Percentiles rank a stretch among this genome's conserved stretches.
phyloP scores from a whole-genome alignment of 2,329 filamentous ascomycete genomes.

The Albifimbria verrucaria region DNA sequence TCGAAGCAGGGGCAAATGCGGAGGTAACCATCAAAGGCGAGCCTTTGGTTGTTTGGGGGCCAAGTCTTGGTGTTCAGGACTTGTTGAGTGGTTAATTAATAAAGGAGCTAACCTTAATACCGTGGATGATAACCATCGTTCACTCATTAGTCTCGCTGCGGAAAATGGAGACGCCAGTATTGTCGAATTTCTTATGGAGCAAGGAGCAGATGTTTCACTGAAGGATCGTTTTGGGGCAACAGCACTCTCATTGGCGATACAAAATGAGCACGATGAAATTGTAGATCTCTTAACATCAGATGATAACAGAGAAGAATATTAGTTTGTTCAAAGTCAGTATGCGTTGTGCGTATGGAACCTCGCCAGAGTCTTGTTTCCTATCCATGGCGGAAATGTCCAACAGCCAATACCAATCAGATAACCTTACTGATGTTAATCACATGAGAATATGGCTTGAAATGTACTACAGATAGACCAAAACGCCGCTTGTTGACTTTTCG shows the following conservation, averaged over 20 bases:
- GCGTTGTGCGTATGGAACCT: no score
- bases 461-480: no score
- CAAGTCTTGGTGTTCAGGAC: background rate
- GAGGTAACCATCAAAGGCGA: background rate
- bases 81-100: background rate
- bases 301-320: no score
- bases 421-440: no score
- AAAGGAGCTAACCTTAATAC: background rate
- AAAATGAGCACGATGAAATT: background rate
- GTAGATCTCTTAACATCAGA: background rate
- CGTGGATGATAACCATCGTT: background rate
- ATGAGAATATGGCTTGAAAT: no score
- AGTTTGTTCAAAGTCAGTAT: no score
- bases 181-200: background rate
- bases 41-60: background rate
- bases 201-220: background rate
- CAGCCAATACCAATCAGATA: no score
- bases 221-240: background rate
- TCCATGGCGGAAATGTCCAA: no score
- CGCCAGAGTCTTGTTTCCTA: no score
- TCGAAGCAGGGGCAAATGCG: background rate
- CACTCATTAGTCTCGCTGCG: background rate
- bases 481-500: no score
- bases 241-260: background rate
- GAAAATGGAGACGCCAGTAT: background rate